Evolutionary conservation across 768 basidiomycete genomes (phyloP), one percentile per base, ranked within the genome.

Genomic region (Leccinum broughii): DNA sequence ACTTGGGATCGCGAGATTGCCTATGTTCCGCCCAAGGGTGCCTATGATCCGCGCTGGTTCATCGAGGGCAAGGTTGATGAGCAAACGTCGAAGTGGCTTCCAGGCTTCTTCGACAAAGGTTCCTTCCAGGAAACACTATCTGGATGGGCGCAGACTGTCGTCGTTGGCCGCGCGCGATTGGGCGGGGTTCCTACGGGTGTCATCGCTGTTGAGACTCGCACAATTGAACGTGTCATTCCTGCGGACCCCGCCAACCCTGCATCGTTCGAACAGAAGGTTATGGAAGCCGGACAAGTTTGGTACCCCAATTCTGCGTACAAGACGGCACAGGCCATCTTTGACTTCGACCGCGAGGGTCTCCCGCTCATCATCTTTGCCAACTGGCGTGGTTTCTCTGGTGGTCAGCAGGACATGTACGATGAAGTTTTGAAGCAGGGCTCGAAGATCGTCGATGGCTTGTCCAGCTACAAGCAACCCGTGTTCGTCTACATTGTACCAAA

Each of bases 211-310:
- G 95, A 98, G 78, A 97, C 97, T 14, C 90, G 97, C 51, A 97
- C 93, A 9, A 92, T 98, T 64, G 97, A 99, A 76, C 92, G 95
- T 32, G 81, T 98, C 51, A 91, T 98, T 41, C 95, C 97, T 34
- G 97, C 97, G 48, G 97, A 99, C 68, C 97, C 97, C 13, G 97
- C 97, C 56, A 99, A 98, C 75, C 90, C 96, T 4, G 82, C 90
- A 14, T 98, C 96, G 7, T 93, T 95, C 74, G 97, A 99, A 75
- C 95, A 95, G 70, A 89, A 89, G 66, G 94, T 98, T 75, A 96
- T 98, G 89, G 95, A 98, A 73, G 97, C 97, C n/a, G 97, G 97
- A 66, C 94, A 96, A 76, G 97, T 98, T 26, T 99, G 97, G 97
- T 98, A 98, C 75, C 97, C 97, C 37, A 98, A 99, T 76, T 96